Evolutionary conservation across 768 basidiomycete species (phyloP).

Genomic region (Mycena amicta): DNA sequence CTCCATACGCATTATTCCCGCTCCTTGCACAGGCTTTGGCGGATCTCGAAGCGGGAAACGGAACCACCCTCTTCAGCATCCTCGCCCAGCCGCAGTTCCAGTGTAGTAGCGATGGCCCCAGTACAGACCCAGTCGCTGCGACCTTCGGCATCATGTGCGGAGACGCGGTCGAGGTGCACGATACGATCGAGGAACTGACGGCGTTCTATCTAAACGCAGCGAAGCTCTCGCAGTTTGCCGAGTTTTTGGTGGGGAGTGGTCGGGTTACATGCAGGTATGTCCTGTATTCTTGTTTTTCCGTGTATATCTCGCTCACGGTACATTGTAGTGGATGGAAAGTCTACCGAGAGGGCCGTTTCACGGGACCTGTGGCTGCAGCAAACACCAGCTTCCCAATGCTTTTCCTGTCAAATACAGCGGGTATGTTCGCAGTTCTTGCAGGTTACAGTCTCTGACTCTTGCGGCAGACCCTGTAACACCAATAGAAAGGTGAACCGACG

Average conservation of each 20-base stretch:
- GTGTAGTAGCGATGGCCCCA: conserved; percentile 1
- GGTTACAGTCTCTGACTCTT: background rate
- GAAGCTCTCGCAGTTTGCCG: conserved; percentile 20
- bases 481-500: conserved; percentile 3
- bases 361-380: conserved; percentile 11
- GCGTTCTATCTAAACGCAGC: conserved; percentile 13
- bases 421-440: conserved; percentile 16
- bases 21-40: conserved; percentile 25
- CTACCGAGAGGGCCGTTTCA: conserved; percentile 11
- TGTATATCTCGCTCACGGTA: background rate
- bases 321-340: conserved; percentile 18
- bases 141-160: conserved; percentile 20
- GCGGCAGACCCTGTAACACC: conserved; percentile 12
- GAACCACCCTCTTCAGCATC: conserved; percentile 17
- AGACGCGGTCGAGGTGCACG: conserved; percentile 22
- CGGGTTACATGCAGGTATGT: conserved; percentile 10
- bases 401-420: conserved; percentile 29
- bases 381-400: conserved; percentile 30
- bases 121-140: background rate
- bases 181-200: conserved; percentile 17
- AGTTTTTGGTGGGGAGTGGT: conserved; percentile 12
- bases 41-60: conserved; percentile 31
- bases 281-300: background rate
- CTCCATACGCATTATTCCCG: conserved; percentile 22
- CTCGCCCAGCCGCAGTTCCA: conserved; percentile 1